Evolutionary conservation across 345 rosid species (phyloP).

Genomic region (Citrus australasica): DNA sequence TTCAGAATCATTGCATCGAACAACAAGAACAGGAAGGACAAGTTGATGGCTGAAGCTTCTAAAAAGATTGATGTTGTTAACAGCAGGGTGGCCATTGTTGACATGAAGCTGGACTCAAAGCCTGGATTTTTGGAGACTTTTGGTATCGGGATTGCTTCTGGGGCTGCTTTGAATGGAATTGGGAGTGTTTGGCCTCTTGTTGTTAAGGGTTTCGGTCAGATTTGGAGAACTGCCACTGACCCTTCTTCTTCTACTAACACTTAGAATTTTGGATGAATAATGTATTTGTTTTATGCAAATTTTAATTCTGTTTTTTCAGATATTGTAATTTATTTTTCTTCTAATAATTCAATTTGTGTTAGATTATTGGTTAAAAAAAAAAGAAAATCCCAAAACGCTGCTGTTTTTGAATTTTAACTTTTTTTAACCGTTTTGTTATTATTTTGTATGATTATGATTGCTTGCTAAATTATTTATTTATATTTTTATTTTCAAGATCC

Average conservation of each 20-base stretch:
- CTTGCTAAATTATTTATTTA: neutral
- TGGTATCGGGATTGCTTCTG: constrained; percentile 65
- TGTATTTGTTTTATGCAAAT: neutral
- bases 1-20: constrained; percentile 49
- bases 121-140: constrained; percentile 68
- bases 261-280: neutral
- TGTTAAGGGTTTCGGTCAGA: constrained; percentile 46
- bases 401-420: neutral
- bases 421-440: neutral
- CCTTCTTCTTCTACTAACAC: constrained; percentile 36
- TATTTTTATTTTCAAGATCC: too few relatives aligned
- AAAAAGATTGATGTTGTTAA: constrained; percentile 62
- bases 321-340: neutral
- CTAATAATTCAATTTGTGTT: neutral
- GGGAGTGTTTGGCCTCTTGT: constrained; percentile 53
- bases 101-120: constrained; percentile 80
- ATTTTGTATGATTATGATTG: neutral
- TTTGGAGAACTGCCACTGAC: constrained; percentile 58
- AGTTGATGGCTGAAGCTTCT: constrained; percentile 35
- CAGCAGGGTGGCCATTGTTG: constrained; percentile 60
- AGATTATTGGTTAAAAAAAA: neutral
- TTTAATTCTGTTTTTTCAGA: neutral
- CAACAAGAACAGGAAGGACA: constrained; percentile 40
- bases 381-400: too few relatives aligned
- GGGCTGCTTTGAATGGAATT: constrained; percentile 59